Base-by-base conservation (phyloP, 2,329 filamentous ascomycete genomes). In the Malbranchea zuffiana region DNA sequence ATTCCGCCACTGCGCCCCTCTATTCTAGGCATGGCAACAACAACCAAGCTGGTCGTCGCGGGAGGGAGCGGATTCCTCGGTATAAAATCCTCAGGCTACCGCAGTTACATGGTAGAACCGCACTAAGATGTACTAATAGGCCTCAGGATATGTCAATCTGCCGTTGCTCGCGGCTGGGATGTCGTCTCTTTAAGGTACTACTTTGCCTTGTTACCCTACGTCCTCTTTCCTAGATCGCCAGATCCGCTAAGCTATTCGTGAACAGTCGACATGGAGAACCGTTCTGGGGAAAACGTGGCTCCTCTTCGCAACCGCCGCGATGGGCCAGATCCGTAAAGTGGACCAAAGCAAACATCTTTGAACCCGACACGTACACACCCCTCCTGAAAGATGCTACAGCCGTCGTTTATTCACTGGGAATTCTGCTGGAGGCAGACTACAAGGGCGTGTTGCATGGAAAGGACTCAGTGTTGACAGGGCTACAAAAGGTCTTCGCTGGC, bases 371-470 rank as follows among this genome's bases (percentile, higher is more conserved):
- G 12, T 98, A 95, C 64, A 74, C 73, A 6, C 66, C 79, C 0
- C 74, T 88, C 32, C 74, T 98, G 44, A 72, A 75, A 47, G 75
- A 74, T 39, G 83, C 86, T 43, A 76, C 85, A 57, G 87, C 78
- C 39, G 87, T 96, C 17, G 80, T 98, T 31, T 90, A 98, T 68
- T 85, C 74, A 53, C 87, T 96, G 80, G 90, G 90, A 6, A 95
- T 98, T 50, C 71, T 98, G 12, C 74, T 98, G 6, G 90, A 98
- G 66, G 86, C 87, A 33, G 90, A 98, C 67, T 98, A 98, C 74
- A 98, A 98, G 63, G 82, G 82, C 48, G 80, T 94, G 11, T 57
- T 98, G 17, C 80, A 77, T 13, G 90, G 90, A 34, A 77, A 74
- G 42, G 87, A 94, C 52, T 85, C 82, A 0, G 77, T 85, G n/a